Evolutionary conservation across 352 stramenopile genomes (phyloP).

Genomic region (Phytophthora parvispora): DNA sequence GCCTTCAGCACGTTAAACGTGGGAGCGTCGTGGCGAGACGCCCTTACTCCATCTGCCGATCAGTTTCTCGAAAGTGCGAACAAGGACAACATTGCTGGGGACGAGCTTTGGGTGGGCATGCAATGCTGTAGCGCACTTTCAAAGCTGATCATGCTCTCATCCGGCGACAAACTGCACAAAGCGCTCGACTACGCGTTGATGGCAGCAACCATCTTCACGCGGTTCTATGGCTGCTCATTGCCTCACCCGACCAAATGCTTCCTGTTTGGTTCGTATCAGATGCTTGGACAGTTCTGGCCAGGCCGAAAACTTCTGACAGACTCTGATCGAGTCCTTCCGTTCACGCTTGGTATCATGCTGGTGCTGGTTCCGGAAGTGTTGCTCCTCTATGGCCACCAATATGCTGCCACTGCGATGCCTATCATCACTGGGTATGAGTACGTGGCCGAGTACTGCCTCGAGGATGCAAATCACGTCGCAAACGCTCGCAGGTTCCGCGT

Average conservation of each 20-base stretch:
- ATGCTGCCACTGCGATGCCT: constrained; percentile 61
- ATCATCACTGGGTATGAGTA: constrained; percentile 69
- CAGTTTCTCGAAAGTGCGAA: constrained; percentile 27
- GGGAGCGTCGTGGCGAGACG: constrained; percentile 57
- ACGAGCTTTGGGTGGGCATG: constrained; percentile 67
- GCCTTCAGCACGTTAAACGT: constrained; percentile 70
- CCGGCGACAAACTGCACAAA: constrained; percentile 39
- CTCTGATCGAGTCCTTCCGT: constrained; percentile 45
- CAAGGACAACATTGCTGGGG: constrained; percentile 48
- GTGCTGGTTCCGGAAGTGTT: constrained; percentile 59
- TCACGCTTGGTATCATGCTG: constrained; percentile 50
- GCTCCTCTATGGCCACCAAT: constrained; percentile 59
- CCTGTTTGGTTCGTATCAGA: constrained; percentile 66
- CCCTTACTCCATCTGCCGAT: constrained; percentile 33
- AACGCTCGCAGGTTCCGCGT: constrained; percentile 65
- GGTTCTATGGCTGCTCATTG: constrained; percentile 68
- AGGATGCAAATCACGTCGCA: constrained; percentile 56
- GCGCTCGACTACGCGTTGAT: constrained; percentile 74
- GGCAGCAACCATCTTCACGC: constrained; percentile 63
- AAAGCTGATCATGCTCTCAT: constrained; percentile 68
- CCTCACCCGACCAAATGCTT: constrained; percentile 68
- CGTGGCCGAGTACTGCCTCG: constrained; percentile 47
- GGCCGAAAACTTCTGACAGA: constrained; percentile 59
- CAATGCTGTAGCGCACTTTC: constrained; percentile 60
- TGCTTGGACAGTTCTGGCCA: constrained; percentile 69